phyloP scores from a whole-genome alignment of 1,284 basidiomycete species.

The Leccinum pachyderme region DNA sequence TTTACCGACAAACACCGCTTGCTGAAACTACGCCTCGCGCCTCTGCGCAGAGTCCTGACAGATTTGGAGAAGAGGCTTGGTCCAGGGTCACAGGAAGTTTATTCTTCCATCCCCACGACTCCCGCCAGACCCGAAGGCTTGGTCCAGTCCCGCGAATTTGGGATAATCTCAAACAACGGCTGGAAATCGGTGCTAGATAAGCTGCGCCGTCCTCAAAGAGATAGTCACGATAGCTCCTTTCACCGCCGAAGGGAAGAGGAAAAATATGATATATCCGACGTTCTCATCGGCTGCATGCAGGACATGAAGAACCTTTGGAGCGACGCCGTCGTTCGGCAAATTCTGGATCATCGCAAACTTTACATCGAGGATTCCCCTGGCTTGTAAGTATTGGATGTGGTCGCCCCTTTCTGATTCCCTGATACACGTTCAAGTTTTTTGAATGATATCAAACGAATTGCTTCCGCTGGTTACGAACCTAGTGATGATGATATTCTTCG shows the following conservation, averaged over 20 bases:
- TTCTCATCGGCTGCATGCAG: slow-evolving; percentile 57
- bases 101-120: slow-evolving; percentile 38
- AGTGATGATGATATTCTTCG: slow-evolving; percentile 72
- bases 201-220: slow-evolving; percentile 33
- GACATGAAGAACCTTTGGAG: slow-evolving; percentile 68
- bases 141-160: slow-evolving; percentile 43
- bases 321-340: slow-evolving; percentile 54
- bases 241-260: slow-evolving; percentile 40
- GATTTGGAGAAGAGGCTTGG: slow-evolving; percentile 63
- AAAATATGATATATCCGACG: slow-evolving; percentile 53
- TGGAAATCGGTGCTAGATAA: slow-evolving; percentile 60
- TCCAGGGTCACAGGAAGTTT: slow-evolving; percentile 49
- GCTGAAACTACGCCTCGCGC: slow-evolving; percentile 55
- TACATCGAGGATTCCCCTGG: slow-evolving; percentile 64
- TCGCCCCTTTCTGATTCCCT: slow-evolving; percentile 1
- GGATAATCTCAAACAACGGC: slow-evolving; percentile 55
- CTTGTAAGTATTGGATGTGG: slow-evolving; percentile 50
- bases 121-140: slow-evolving; percentile 29
- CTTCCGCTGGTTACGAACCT: slow-evolving; percentile 56
- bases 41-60: slow-evolving; percentile 53
- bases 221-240: slow-evolving; percentile 12
- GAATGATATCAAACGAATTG: slow-evolving; percentile 63
- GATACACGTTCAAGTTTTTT: slow-evolving; percentile 43
- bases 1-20: slow-evolving; percentile 63
- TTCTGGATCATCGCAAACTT: slow-evolving; percentile 49